phyloP scores from a whole-genome alignment of 805 yeast genomes.

The Teunomyces aglyptinius region DNA sequence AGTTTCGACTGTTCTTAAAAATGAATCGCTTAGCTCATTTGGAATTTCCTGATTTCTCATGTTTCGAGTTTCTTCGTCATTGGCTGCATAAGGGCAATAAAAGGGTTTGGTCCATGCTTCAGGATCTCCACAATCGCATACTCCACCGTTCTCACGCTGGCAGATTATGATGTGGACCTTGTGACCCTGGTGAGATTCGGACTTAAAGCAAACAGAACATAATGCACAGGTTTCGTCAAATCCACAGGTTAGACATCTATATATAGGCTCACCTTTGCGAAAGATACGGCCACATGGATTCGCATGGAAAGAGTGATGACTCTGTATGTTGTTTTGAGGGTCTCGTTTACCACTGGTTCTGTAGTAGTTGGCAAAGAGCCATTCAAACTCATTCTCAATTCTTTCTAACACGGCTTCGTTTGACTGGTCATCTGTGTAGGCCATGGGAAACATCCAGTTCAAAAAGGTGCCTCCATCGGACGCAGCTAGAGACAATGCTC shows the following conservation, averaged over 20 bases:
- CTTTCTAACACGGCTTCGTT: constrained; percentile 1
- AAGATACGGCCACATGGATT: constrained; percentile 74
- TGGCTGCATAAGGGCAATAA: constrained; percentile 37
- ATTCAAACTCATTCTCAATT: constrained; percentile 27
- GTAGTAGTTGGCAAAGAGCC: constrained; percentile 34
- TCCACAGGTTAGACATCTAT: constrained; percentile 73
- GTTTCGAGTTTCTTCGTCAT: constrained; percentile 16
- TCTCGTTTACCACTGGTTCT: constrained; percentile 14
- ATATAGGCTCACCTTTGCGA: constrained; percentile 76
- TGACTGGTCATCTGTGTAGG: constrained; percentile 9
- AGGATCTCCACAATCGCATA: constrained; percentile 86
- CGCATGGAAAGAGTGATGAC: constrained; percentile 47
- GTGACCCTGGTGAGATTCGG: constrained; percentile 70
- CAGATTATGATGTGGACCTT: constrained; percentile 62
- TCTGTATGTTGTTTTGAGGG: constrained; percentile 19
- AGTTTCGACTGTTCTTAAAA: constrained; percentile 42
- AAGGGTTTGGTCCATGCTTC: constrained; percentile 71
- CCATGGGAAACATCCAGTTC: constrained; percentile 37
- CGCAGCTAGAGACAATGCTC: constrained; percentile 43
- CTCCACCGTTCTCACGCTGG: constrained; percentile 71
- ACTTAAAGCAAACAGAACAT: constrained; percentile 73
- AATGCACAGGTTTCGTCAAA: constrained; percentile 82
- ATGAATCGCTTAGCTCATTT: constrained; percentile 37
- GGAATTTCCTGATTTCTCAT: constrained; percentile 33
- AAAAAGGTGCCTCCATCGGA: constrained; percentile 42